Conservation (phyloP, 1,284 basidiomycete species). For the Acaromyces ingoldii region DNA sequence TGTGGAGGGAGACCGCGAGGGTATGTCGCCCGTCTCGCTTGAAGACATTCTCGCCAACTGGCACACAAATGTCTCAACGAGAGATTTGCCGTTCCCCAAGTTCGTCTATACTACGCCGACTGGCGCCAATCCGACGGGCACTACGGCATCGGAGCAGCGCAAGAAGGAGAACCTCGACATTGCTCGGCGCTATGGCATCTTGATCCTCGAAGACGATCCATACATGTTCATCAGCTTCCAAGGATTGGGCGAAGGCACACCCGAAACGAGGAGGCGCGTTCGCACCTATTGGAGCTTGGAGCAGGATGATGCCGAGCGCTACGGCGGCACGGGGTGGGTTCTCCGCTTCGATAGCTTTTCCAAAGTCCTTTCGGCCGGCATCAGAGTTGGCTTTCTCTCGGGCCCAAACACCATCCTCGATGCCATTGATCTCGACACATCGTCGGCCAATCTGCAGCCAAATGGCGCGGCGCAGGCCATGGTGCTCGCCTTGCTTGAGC, state of each 20-base stretch:
- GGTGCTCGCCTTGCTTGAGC: constrained; percentile 63
- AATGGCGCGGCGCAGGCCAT: constrained; percentile 68
- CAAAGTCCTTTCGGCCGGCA: constrained; percentile 58
- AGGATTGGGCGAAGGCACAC: constrained; percentile 31
- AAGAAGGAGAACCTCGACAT: constrained; percentile 73
- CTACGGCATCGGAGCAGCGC: constrained; percentile 57
- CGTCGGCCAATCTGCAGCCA: constrained; percentile 71
- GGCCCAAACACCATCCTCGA: constrained; percentile 71
- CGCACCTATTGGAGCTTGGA: constrained; percentile 45
- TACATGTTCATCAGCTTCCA: constrained; percentile 45
- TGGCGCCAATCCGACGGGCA: constrained; percentile 50
- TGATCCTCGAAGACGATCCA: constrained; percentile 42
- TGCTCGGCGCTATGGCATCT: constrained; percentile 60
- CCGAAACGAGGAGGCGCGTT: constrained; percentile 24
- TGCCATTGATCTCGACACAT: constrained; percentile 67
- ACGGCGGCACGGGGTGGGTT: constrained; percentile 41
- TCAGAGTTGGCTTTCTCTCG: constrained; percentile 68
- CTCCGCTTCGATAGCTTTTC: constrained; percentile 57
- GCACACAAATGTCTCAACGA: constrained; percentile 59
- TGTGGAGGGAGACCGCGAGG: constrained; percentile 72
- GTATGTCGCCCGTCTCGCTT: constrained; percentile 65
- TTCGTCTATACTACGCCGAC: constrained; percentile 70
- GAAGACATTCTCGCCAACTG: constrained; percentile 68
- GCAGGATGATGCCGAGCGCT: constrained; percentile 17
- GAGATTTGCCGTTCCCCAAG: constrained; percentile 64